A percentile compares a stretch with the other conserved stretches of the same genome.
Conservation (phyloP, 176 grass and related monocot species). For the Tuctoria greenei region DNA sequence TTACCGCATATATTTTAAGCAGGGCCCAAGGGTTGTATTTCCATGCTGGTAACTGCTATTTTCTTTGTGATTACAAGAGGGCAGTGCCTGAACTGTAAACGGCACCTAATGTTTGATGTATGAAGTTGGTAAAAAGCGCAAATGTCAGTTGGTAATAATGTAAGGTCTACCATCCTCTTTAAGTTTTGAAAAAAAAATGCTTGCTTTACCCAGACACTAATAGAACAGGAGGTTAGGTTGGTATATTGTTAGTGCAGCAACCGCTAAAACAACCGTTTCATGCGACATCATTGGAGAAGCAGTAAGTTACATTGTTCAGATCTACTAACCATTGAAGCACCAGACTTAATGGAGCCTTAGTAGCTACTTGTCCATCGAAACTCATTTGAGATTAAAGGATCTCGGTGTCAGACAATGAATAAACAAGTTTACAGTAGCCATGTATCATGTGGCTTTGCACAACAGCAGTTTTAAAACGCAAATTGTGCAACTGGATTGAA, state of each 20-base stretch:
- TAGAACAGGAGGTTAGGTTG: not conserved
- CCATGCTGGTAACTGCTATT: not conserved
- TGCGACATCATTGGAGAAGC: not conserved
- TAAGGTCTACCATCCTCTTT: not conserved
- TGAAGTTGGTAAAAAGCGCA: constrained; percentile 8
- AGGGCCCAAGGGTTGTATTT: no score
- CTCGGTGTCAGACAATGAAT: constrained; percentile 13
- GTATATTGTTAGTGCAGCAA: constrained; percentile 1
- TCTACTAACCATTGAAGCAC: constrained; percentile 21
- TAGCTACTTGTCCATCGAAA: not conserved
- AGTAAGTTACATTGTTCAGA: constrained; percentile 28
- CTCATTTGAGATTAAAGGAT: constrained; percentile 1
- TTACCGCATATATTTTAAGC: not conserved
- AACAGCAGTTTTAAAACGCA: constrained; percentile 12
- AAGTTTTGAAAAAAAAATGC: not conserved
- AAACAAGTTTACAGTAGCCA: constrained; percentile 14
- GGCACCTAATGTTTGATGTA: not conserved
- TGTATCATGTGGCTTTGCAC: constrained; percentile 18
- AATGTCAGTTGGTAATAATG: not conserved
- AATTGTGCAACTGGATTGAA: constrained; percentile 21
- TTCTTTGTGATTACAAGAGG: not conserved
- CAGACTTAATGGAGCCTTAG: constrained; percentile 1
- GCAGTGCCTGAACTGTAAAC: not conserved
- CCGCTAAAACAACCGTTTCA: constrained; percentile 15
- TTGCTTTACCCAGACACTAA: constrained; percentile 5